phyloP scores from a whole-genome alignment of 345 rosid species.

The Kernera saxatilis region DNA sequence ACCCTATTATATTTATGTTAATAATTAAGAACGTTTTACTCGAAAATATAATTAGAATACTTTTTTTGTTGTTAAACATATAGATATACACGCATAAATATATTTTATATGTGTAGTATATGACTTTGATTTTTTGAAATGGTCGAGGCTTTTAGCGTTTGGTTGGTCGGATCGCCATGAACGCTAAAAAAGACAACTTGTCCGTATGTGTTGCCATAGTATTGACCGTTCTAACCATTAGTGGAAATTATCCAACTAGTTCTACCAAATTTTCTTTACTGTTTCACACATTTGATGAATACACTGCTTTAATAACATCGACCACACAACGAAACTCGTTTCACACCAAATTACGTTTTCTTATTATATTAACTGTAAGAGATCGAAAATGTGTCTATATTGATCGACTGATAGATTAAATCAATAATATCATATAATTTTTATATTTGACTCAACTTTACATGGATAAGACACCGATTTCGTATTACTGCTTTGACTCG shows the following conservation, averaged over 20 bases:
- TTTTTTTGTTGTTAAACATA: too few species aligned
- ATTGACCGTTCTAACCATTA: conserved; percentile 1
- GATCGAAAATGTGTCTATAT: not conserved
- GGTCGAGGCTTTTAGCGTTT: not conserved
- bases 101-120: not conserved
- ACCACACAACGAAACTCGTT: too few species aligned
- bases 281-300: not conserved
- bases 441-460: not conserved
- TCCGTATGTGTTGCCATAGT: not conserved
- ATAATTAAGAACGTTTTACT: not conserved
- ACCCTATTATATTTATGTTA: not conserved
- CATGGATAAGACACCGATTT: not conserved
- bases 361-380: too few species aligned
- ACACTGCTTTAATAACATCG: not conserved
- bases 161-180: conserved; percentile 16
- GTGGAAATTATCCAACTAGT: not conserved
- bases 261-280: not conserved
- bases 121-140: not conserved
- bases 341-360: too few species aligned
- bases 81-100: not conserved
- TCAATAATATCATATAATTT: not conserved
- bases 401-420: not conserved
- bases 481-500: not conserved
- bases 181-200: not conserved
- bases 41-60: not conserved